Evolutionary conservation across 1,139 yeast genomes (phyloP).

Genomic region (Debaryomyces udenii): DNA sequence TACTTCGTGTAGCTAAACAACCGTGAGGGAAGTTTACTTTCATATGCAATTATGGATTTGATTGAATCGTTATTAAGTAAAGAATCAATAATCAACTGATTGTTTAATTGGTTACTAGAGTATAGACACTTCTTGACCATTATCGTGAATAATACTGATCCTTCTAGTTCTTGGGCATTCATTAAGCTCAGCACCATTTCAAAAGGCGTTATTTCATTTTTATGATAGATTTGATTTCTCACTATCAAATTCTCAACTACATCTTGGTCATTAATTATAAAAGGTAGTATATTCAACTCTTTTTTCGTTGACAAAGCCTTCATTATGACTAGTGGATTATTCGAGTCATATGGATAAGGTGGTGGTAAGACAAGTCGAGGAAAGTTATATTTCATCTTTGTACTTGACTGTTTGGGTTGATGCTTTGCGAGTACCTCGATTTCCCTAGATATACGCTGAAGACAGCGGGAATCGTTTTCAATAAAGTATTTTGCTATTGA

Average conservation of each 20-base stretch:
- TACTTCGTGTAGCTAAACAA: conserved; percentile 14
- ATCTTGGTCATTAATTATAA: conserved; percentile 16
- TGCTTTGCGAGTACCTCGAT: conserved; percentile 12
- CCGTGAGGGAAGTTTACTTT: conserved; percentile 15
- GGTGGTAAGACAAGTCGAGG: conserved; percentile 17
- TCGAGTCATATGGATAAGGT: conserved; percentile 10
- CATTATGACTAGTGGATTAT: conserved; percentile 14
- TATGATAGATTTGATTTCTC: conserved; percentile 11
- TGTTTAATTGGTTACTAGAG: conserved; percentile 10
- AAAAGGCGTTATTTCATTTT: conserved; percentile 9
- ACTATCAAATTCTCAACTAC: conserved; percentile 14
- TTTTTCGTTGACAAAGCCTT: conserved; percentile 12
- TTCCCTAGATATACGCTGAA: conserved; percentile 14
- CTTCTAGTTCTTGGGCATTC: conserved; percentile 20
- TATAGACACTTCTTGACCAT: conserved; percentile 17
- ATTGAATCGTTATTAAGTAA: conserved; percentile 14
- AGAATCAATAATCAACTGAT: conserved; percentile 9
- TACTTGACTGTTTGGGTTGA: conserved; percentile 1
- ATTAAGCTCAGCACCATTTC: conserved; percentile 16
- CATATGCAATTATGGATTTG: conserved; percentile 17
- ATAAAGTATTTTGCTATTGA: conserved; percentile 16
- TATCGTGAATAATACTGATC: conserved; percentile 19
- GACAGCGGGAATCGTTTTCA: conserved; percentile 15
- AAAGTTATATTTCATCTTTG: conserved; percentile 13
- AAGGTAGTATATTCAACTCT: conserved; percentile 18